Percentiles rank a stretch among this genome's conserved stretches.
phyloP scores from a whole-genome alignment of 1,284 basidiomycete genomes.

The Leccinum pachyderme region DNA sequence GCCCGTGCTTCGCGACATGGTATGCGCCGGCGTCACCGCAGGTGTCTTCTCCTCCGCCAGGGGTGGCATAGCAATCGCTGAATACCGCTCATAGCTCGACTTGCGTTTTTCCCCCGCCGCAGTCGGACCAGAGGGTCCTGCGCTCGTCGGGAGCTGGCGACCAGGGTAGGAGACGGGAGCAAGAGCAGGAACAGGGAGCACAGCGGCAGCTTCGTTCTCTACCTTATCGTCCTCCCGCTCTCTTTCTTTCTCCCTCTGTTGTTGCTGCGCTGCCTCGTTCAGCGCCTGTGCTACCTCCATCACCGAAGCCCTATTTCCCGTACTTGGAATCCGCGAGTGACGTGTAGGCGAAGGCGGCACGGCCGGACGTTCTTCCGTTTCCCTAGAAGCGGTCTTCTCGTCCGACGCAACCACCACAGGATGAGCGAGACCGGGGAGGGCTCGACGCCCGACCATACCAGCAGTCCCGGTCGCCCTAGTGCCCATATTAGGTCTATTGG shows the following conservation, averaged over 20 bases:
- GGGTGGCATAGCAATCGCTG: conserved; percentile 58
- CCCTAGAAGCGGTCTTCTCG: conserved; percentile 9
- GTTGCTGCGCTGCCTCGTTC: conserved; percentile 35
- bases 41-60: conserved; percentile 68
- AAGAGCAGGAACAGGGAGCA: not conserved
- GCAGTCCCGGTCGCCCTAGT: conserved; percentile 10
- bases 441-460: conserved; percentile 34
- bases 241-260: conserved; percentile 1
- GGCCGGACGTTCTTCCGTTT: conserved; percentile 10
- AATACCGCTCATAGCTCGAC: conserved; percentile 66
- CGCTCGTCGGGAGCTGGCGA: conserved; percentile 6
- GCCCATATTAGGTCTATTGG: not conserved
- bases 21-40: conserved; percentile 51
- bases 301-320: conserved; percentile 65
- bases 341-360: conserved; percentile 31
- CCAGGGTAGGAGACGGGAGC: not conserved
- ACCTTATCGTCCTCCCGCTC: not conserved
- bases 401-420: conserved; percentile 5
- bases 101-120: conserved; percentile 50
- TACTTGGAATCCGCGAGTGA: conserved; percentile 60
- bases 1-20: conserved; percentile 42
- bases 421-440: conserved; percentile 40
- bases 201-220: not conserved
- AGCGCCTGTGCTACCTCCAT: conserved; percentile 76
- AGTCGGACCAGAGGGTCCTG: conserved; percentile 7